Base-by-base conservation (phyloP, 352 stramenopile genomes). In the Labyrinthula sp. region DNA sequence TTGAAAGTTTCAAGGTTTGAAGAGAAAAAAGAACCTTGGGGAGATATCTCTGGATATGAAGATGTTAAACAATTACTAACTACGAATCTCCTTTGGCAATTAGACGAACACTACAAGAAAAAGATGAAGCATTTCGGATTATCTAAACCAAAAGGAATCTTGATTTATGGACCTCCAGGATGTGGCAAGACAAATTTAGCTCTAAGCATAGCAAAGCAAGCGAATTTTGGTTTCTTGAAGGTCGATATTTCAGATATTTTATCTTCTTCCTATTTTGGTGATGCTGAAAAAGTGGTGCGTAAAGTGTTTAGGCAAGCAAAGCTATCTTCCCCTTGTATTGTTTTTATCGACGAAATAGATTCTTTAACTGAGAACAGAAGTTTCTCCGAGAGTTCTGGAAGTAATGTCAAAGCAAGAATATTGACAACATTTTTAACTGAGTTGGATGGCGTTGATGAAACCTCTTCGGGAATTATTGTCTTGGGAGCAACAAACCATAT, bases 341-440 rank as follows among this genome's bases (percentile, higher is more conserved):
- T 98, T 54, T 98, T 98, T 62, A 94, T 98, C 60, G 89, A 96
- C 63, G 86, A 97, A 64, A 93, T 95, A 58, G 88, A 97, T 65
- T 84, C 85, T 17, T 86, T 97, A 17, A 85, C 82, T 30, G 84
- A 80, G 34, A 85, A 75, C 25, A 77, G 89, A 34, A 68, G 67
- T 48, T 57, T 61, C 40, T 48, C 59, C 30, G 60, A 68, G 60
- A n/a, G 68, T 64, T 15, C 68, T 71, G 15, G 63, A 70, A 17
- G 47, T 17, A 47, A 60, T 29, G 55, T 84, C 60, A 89, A 75
- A n/a, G 83, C 95, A 57, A 78, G 85, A 33, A 79, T 96, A 29
- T 56, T 89, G 14, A 89, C 87, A 59, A 72, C 87, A 58, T 41
- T 89, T 12, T 54, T 88, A 33, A 69, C 71, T 4, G 76, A 67